Evolutionary conservation across 1,284 basidiomycete genomes (phyloP), one percentile per base, ranked within the genome.

Genomic region (Albatrellus sp.): DNA sequence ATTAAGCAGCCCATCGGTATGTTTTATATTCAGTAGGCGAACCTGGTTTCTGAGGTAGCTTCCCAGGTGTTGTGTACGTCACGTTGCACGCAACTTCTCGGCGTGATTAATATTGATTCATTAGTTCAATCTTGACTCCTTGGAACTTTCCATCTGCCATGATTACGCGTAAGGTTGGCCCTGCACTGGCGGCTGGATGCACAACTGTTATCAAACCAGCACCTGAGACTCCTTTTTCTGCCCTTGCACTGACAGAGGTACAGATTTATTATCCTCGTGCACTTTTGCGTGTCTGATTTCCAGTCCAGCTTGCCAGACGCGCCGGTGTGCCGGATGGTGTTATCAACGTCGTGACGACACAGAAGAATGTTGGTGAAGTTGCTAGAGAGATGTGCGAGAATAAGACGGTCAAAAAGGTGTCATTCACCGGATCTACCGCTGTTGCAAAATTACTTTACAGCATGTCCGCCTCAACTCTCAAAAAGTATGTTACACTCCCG

Each of bases 71-170:
- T 35, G 77, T 79, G 77, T 79, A 62, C 42, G 72, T 64, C 39
- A 16, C 24, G 24, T 24, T 24, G 24, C 24, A 4, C 24, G 24
- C 24, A 24, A 7, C 24, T 7, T 24, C 7, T 3, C 24, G 7
- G 24, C 4, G 24, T 8, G 19, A 17, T 34, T 32, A 34, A 30
- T 44, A 17, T 31, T 9, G 16, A 40, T 41, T 14, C 43, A 24
- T 28, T 48, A 86, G 85, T 12, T 77, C 81, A 9, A 85, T 88
- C 49, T 54, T 89, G 39, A 88, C 85, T 1, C 85, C 85, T 42
- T 89, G 85, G 89, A 92, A 93, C 63, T 94, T 96, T 67, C 91
- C 91, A 6, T 90, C 87, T 17, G 92, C 90, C 0, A 96, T 96
- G 86, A 87, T 91, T 39, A 88, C 87, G 0, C 81, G 90, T 16